Evolutionary conservation across 2,329 filamentous ascomycete species (phyloP).

Genomic region (Monosporascus sp.): DNA sequence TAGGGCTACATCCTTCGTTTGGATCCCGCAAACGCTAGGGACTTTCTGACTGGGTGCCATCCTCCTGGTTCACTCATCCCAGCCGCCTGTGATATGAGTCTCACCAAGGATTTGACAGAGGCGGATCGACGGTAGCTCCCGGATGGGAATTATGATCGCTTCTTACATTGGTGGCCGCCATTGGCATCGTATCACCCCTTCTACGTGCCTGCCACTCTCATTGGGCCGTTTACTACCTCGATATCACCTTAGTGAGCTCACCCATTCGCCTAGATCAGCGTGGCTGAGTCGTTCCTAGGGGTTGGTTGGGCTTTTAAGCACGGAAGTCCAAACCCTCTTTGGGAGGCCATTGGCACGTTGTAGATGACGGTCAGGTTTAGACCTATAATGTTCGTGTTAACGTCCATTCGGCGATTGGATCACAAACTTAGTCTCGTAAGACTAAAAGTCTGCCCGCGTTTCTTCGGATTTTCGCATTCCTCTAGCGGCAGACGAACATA

Average conservation of each 20-base stretch:
- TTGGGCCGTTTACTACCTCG: no score
- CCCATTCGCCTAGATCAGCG: no score
- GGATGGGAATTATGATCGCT: not conserved
- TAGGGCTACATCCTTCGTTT: not conserved
- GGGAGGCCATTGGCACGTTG: no score
- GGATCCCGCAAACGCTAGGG: not conserved
- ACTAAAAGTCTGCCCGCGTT: not conserved
- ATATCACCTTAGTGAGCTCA: no score
- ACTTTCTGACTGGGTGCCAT: not conserved
- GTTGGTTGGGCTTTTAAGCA: no score
- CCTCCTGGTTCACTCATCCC: not conserved
- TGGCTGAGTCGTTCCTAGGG: no score
- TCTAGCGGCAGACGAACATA: no score
- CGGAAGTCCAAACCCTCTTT: no score
- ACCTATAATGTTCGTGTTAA: no score
- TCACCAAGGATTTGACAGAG: not conserved
- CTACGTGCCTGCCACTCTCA: not conserved
- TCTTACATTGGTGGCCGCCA: not conserved
- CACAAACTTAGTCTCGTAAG: not conserved
- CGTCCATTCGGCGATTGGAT: no score
- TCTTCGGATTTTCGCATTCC: not conserved
- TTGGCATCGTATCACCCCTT: not conserved
- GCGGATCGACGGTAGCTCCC: slow-evolving; percentile 1
- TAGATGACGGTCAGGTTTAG: no score
- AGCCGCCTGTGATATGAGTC: not conserved